phyloP scores from a whole-genome alignment of 2,329 filamentous ascomycete genomes.

The Fusarium fujikuroi region DNA sequence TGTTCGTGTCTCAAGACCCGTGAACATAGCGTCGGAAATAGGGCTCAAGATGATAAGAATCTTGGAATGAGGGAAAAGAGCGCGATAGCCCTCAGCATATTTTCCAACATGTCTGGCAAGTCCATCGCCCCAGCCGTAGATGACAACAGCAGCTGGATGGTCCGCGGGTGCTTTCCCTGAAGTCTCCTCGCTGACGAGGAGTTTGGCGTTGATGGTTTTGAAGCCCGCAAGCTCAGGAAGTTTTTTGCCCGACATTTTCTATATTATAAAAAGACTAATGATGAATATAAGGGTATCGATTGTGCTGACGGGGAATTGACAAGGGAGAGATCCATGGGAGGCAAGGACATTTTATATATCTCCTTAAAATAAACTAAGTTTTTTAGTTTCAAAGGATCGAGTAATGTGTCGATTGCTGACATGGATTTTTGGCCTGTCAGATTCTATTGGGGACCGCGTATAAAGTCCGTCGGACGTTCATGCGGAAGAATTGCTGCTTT shows the following conservation, averaged over 20 bases:
- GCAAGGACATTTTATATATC: constrained; percentile 1
- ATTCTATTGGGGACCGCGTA: constrained; percentile 1
- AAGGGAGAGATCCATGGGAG: not conserved
- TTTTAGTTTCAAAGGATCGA: not conserved
- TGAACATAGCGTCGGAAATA: constrained; percentile 59
- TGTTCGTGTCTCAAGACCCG: constrained; percentile 56
- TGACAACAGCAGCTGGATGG: constrained; percentile 59
- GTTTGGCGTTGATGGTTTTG: constrained; percentile 57
- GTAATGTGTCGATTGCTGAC: constrained; percentile 7
- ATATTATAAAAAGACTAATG: too few species aligned
- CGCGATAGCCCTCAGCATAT: constrained; percentile 63
- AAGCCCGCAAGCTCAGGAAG: constrained; percentile 52
- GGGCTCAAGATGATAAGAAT: constrained; percentile 63
- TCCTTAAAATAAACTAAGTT: not conserved
- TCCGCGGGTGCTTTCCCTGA: constrained; percentile 30
- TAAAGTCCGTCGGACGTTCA: constrained; percentile 22
- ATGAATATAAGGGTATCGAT: too few species aligned
- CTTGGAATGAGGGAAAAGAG: constrained; percentile 61
- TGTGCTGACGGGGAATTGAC: not conserved
- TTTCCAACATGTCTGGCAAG: constrained; percentile 65
- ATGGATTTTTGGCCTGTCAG: constrained; percentile 2
- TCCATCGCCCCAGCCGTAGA: constrained; percentile 69
- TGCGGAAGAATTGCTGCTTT: constrained; percentile 18
- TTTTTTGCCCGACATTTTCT: constrained; percentile 35
- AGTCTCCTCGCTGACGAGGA: constrained; percentile 55